A percentile compares a stretch with the other conserved stretches of the same genome.
These are phyloP conservation scores for Ophiostoma pallidulum DNA, from an alignment of 2,329 filamentous ascomycete species.

Conservation along the genomic window DNA sequence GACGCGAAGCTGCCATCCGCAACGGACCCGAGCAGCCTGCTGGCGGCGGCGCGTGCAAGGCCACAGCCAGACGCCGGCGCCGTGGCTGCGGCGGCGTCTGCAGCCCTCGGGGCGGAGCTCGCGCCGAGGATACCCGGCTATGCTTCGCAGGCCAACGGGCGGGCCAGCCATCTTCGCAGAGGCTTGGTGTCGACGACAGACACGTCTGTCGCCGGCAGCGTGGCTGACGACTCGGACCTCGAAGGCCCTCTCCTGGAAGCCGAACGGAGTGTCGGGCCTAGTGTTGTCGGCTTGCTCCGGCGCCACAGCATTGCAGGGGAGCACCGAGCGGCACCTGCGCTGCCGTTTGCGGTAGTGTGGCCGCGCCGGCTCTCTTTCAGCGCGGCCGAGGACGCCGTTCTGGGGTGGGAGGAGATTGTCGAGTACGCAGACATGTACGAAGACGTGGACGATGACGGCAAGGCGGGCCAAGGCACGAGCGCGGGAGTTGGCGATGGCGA, in stretches of 20 bases:
- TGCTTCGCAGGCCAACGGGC: conserved; percentile 3
- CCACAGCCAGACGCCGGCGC: conserved; percentile 4
- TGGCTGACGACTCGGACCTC: conserved; percentile 50
- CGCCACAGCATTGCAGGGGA: conserved; percentile 47
- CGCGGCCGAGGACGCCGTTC: conserved; percentile 63
- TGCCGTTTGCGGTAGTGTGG: conserved; percentile 34
- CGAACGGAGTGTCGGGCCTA: conserved; percentile 29
- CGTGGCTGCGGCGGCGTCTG: conserved; percentile 9
- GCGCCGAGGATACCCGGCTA: neutral
- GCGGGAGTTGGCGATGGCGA: neutral
- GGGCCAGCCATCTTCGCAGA: conserved; percentile 33
- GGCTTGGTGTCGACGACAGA: conserved; percentile 34
- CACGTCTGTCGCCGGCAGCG: conserved; percentile 49
- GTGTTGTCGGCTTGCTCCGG: conserved; percentile 45
- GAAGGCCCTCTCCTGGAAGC: conserved; percentile 42
- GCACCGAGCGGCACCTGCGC: conserved; percentile 5
- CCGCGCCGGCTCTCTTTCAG: conserved; percentile 67
- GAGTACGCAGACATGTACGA: conserved; percentile 25
- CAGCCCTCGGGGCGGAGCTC: conserved; percentile 4
- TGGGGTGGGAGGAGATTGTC: conserved; percentile 53
- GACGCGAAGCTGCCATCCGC: no score
- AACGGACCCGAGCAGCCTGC: neutral
- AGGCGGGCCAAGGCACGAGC: no score
- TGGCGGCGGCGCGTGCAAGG: no score
- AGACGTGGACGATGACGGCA: neutral